Evolutionary conservation across 2,329 filamentous ascomycete genomes (phyloP), one percentile per base, ranked within the genome.

Genomic region (Ceratocystis lukuohia): DNA sequence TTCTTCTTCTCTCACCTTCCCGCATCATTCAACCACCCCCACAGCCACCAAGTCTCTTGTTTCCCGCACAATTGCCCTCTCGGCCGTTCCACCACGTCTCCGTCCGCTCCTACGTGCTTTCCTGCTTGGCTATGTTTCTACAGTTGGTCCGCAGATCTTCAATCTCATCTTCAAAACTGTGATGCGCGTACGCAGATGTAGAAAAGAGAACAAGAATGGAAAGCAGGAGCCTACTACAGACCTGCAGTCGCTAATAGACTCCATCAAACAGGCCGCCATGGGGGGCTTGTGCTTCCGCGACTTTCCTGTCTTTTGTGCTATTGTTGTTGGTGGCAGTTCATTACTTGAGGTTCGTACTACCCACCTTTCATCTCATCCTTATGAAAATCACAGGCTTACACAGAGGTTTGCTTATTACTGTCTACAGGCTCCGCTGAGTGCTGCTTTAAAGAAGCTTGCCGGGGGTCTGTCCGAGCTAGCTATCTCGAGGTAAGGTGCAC

Each of bases 301-400:
- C 7, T 87, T 87, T 71, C 83, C 84, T 56, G 77, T 83, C 3
- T 87, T 87, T 71, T 87, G 84, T 72, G 84, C 83, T 6, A 76
- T 79, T 5, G 74, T 87, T 8, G 80, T 83, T 48, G 84, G 84
- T 44, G 83, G 84, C 48, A 81, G 80, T 69, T 84, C 83, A 28
- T 72, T 86, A n/a, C 72, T 86, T n/a, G 79, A 85, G 77, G 83
- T 82, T 48, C 7, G 63, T 69, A 57, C 53, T 57, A 57, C 53
- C 22, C 53, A 28, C 53, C 7, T 33, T 15, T 15, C 2, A 15
- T 53, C 22, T n/a, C 37, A 48, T 48, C 45, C 28, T 15, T 67
- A 30, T 48, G 25, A 28, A 10, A 59, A 44, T 17, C 28, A 33
- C 28, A 45, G 37, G 37, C 66, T 64, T n/a, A 65, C 61, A 22